Conservation (phyloP, 1,284 basidiomycete genomes). For the Puccinia hordei region DNA sequence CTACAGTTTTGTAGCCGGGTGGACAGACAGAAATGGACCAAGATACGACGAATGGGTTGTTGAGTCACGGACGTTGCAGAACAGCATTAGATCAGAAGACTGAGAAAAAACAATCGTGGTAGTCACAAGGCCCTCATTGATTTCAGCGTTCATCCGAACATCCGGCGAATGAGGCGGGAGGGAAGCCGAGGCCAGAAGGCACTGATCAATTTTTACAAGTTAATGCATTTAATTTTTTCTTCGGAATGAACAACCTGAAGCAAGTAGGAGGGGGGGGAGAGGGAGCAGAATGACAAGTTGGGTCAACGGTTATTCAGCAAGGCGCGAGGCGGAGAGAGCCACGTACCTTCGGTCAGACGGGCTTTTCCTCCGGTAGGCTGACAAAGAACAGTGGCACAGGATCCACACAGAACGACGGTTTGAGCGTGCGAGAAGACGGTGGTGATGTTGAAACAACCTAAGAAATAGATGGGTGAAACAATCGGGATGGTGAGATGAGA, state of each 20-base stretch:
- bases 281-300: not conserved
- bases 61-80: not conserved
- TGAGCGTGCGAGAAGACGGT: conserved; percentile 63
- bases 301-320: not conserved
- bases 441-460: conserved; percentile 81
- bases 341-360: conserved; percentile 89
- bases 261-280: not conserved
- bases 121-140: not conserved
- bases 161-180: conserved; percentile 8
- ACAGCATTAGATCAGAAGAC: conserved; percentile 5
- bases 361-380: conserved; percentile 99
- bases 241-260: conserved; percentile 68
- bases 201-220: not conserved
- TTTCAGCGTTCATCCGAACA: not conserved
- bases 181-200: not conserved
- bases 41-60: not conserved
- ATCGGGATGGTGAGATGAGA: not conserved
- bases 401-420: conserved; percentile 65
- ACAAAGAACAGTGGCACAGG: conserved; percentile 92
- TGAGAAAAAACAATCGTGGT: not conserved
- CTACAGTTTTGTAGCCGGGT: not conserved
- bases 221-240: conserved; percentile 60
- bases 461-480: not conserved
- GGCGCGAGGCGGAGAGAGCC: not conserved
- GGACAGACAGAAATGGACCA: not conserved